These are phyloP conservation scores for Phlebiopsis flavidoalba DNA, from an alignment of 768 basidiomycete genomes.

Conservation along the genomic window DNA sequence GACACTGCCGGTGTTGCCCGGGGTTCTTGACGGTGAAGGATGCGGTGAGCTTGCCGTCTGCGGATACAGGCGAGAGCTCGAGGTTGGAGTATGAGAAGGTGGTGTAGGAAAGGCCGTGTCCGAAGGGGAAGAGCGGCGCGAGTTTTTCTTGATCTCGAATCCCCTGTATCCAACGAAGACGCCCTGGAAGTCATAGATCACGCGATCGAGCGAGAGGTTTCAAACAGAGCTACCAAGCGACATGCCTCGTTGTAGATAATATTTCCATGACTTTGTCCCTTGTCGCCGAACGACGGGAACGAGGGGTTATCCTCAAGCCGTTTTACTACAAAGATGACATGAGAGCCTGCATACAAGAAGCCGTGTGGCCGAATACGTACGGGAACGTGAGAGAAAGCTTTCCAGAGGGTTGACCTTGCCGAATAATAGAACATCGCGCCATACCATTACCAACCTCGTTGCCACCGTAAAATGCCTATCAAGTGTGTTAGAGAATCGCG, in stretches of 20 bases:
- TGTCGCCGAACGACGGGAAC: slow-evolving; percentile 37
- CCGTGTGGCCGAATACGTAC: slow-evolving; percentile 24
- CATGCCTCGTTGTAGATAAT: slow-evolving; percentile 42
- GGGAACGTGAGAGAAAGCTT: slow-evolving; percentile 54
- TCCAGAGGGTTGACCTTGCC: slow-evolving; percentile 53
- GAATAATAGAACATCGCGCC: slow-evolving; percentile 55
- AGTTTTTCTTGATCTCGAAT: slow-evolving; percentile 40
- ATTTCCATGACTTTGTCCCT: slow-evolving; percentile 39
- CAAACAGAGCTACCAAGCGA: slow-evolving; percentile 13
- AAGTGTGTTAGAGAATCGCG: slow-evolving; percentile 3
- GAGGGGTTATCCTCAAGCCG: slow-evolving; percentile 50
- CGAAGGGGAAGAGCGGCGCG: slow-evolving; percentile 48
- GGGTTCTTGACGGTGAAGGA: slow-evolving; percentile 42
- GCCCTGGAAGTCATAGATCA: slow-evolving; percentile 24
- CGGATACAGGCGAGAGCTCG: slow-evolving; percentile 28
- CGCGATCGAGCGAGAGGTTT: not conserved
- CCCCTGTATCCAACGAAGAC: slow-evolving; percentile 51
- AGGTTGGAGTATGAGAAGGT: slow-evolving; percentile 48
- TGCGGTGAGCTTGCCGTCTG: slow-evolving; percentile 31
- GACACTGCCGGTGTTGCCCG: slow-evolving; percentile 23
- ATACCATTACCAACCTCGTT: slow-evolving; percentile 54
- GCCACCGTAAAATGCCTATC: slow-evolving; percentile 47
- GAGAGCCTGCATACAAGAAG: not conserved
- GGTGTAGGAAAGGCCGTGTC: slow-evolving; percentile 57
- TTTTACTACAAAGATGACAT: slow-evolving; percentile 26